Conservation (phyloP, 129 eudicot species). For the Chrysanthemum lavandulifolium region DNA sequence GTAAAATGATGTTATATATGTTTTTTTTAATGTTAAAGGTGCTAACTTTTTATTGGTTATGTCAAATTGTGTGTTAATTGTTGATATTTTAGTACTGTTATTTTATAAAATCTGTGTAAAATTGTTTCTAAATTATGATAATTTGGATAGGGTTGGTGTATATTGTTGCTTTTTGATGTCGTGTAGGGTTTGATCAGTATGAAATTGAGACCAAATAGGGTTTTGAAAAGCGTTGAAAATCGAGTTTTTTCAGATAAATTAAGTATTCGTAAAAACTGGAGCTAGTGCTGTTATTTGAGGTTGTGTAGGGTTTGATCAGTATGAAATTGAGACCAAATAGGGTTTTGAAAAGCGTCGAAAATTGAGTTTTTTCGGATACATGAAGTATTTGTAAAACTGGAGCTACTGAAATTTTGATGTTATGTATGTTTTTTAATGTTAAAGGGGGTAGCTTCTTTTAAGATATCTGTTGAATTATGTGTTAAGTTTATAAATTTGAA, state of each 20-base stretch:
- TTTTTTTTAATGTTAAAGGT: neutral
- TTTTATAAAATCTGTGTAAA: neutral
- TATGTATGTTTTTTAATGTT: neutral
- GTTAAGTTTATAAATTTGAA: too few relatives aligned
- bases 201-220: conserved; percentile 36
- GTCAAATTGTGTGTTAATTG: too few relatives aligned
- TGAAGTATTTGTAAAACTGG: conserved; percentile 9
- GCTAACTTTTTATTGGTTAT: neutral
- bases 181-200: conserved; percentile 9
- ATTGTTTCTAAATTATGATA: neutral
- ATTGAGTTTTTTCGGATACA: neutral
- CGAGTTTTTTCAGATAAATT: neutral
- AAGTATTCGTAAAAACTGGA: conserved; percentile 14
- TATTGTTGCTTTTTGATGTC: neutral
- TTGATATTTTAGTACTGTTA: neutral
- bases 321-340: conserved; percentile 36
- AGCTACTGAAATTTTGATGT: neutral
- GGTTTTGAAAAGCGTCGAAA: conserved; percentile 24
- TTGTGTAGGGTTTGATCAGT: neutral
- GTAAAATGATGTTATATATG: neutral
- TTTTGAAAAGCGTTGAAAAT: conserved; percentile 20
- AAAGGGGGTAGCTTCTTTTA: neutral
- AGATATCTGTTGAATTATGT: too few relatives aligned
- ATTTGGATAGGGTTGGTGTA: neutral
- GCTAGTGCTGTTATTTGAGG: neutral